phyloP scores from a whole-genome alignment of 306 rosid species.

The Lupinus albus region DNA sequence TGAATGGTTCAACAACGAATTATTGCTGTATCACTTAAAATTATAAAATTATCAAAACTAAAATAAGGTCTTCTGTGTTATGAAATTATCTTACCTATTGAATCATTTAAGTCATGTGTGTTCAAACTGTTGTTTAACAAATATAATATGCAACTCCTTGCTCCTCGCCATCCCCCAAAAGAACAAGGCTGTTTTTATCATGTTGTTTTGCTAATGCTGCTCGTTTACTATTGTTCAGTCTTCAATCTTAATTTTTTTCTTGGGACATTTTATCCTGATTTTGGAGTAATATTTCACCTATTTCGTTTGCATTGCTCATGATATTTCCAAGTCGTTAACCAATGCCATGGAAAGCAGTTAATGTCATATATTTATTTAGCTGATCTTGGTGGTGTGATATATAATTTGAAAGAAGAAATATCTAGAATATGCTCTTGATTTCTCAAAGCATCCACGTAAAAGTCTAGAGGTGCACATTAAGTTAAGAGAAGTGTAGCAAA shows the following conservation, averaged over 20 bases:
- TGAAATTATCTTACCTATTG: constrained; percentile 15
- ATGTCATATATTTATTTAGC: constrained; percentile 2
- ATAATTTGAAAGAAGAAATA: too few species aligned
- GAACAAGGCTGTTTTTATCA: neutral
- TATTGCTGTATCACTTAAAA: neutral
- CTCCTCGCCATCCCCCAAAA: neutral
- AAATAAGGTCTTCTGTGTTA: neutral
- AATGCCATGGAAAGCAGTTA: neutral
- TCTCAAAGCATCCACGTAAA: too few species aligned
- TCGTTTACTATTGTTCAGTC: neutral
- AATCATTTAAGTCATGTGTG: constrained; percentile 8
- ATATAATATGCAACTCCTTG: constrained; percentile 11
- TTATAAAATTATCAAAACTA: constrained; percentile 7
- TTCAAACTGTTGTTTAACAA: neutral
- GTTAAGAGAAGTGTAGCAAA: too few species aligned
- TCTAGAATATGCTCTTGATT: too few species aligned
- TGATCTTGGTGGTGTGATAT: neutral
- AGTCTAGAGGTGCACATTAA: too few species aligned
- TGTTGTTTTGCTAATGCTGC: constrained; percentile 4
- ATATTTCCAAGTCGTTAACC: constrained; percentile 1
- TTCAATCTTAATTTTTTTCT: neutral
- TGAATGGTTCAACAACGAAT: constrained; percentile 16
- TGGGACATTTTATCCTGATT: neutral
- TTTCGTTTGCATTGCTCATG: neutral
- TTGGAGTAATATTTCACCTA: neutral